A percentile compares a stretch with the other conserved stretches of the same genome.
Evolutionary conservation across 352 stramenopile genomes (phyloP).

Genomic region (Globisporangium middletonii): DNA sequence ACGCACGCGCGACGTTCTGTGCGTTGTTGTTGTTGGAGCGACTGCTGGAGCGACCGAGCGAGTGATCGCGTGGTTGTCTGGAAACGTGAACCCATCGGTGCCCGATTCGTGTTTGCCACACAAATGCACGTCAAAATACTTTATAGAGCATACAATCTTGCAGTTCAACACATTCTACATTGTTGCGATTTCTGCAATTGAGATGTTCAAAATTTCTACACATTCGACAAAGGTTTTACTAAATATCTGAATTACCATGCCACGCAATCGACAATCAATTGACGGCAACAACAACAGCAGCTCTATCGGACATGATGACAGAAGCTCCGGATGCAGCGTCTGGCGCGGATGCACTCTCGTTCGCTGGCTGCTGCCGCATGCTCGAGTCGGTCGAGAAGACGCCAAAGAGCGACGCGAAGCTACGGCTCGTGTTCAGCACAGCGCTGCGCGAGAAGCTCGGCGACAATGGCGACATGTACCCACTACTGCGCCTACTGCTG

Average conservation of each 20-base stretch:
- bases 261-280: neutral
- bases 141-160: neutral
- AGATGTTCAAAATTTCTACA: neutral
- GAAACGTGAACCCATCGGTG: too few species aligned
- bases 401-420: conserved; percentile 67
- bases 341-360: conserved; percentile 36
- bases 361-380: conserved; percentile 66
- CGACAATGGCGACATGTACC: conserved; percentile 53
- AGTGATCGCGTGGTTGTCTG: too few species aligned
- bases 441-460: conserved; percentile 47
- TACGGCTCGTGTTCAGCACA: conserved; percentile 70
- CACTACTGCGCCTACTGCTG: conserved; percentile 65
- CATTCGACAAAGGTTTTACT: neutral
- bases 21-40: neutral
- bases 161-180: neutral
- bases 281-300: neutral
- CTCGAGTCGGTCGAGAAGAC: conserved; percentile 66
- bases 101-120: too few species aligned
- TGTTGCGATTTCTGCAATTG: too few species aligned
- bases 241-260: neutral
- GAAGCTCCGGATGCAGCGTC: too few species aligned
- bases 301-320: neutral
- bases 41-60: neutral
- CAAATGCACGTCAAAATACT: too few species aligned
- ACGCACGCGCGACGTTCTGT: neutral